Evolutionary conservation across 495 filamentous ascomycete genomes (phyloP), one percentile per base, ranked within the genome.

Genomic region (Penicillium daleae): DNA sequence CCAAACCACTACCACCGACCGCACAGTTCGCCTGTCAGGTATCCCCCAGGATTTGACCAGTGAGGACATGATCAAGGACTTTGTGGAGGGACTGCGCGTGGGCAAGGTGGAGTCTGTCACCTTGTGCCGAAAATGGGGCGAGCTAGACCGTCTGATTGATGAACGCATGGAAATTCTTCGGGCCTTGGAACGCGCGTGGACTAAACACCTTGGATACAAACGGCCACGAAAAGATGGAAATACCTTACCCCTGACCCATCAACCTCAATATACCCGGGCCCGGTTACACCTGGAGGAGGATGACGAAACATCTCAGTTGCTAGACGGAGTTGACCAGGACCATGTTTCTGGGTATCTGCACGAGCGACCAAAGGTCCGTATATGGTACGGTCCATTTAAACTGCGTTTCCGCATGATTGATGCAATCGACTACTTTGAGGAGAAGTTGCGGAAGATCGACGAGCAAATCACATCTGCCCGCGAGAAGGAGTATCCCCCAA

Each of bases 21-120:
- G 93, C 37, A 99, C 96, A 0, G 91, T 99, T 70, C 88, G 91
- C 4, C 77, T 99, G 10, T 94, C 95, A 2, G 93, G 93, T 2
- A 93, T 99, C 33, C 96, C 96, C 0, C 72, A 71, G 6, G 90
- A 96, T 12, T 75, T 98, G 57, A 83, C 87, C 56, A 90, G 90
- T 0, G 93, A 98, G 69, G 86, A 87, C 15, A 88, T 88, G 59
- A 91, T 99, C 60, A 93, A 91, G 64, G 84, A 92, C 26, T 90
- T 97, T 58, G 84, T 99, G 22, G 92, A 99, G 68, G 88, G 87
- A 35, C 76, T 99, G 22, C 86, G 89, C 53, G 92, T 99, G 66
- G 96, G 96, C n/a, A 92, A 91, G 66, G 96, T 98, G 5, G 92
- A 97, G 51, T 90, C 83, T 57, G 91, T 99, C 13, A 92, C 89